Conservation (phyloP, 176 grass and related monocot genomes). For the Eremochloa ophiuroides region DNA sequence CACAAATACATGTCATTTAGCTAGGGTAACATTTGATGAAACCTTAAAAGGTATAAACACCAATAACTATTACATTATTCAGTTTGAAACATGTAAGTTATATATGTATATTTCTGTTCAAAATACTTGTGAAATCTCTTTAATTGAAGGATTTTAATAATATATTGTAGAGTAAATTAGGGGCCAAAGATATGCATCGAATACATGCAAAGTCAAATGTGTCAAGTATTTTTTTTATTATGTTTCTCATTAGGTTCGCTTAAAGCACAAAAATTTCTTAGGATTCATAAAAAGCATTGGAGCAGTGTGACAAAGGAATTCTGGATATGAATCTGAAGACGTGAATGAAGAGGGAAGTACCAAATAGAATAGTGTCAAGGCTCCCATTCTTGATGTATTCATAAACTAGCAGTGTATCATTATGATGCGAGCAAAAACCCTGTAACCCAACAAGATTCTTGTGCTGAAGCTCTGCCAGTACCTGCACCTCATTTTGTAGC, state of each 20-base stretch:
- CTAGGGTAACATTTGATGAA: background rate
- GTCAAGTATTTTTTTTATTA: background rate
- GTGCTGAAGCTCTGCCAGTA: slow-evolving; percentile 49
- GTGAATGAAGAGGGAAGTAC: slow-evolving; percentile 15
- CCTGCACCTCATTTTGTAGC: slow-evolving; percentile 37
- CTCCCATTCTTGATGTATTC: slow-evolving; percentile 33
- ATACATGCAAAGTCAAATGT: background rate
- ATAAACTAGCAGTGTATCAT: slow-evolving; percentile 37
- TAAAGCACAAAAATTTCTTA: background rate
- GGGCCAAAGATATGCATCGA: background rate
- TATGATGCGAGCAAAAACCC: slow-evolving; percentile 34
- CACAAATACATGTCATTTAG: background rate
- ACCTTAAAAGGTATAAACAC: background rate
- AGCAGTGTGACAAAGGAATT: background rate
- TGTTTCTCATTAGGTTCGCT: no score
- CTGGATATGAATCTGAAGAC: background rate
- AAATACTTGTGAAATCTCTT: background rate
- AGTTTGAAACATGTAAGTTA: background rate
- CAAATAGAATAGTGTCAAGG: slow-evolving; percentile 41
- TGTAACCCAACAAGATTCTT: slow-evolving; percentile 48
- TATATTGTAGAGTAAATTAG: background rate
- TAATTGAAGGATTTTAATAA: background rate
- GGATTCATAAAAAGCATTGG: background rate
- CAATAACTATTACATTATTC: background rate
- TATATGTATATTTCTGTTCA: background rate